Evolutionary conservation across 768 basidiomycete genomes (phyloP), one percentile per base, ranked within the genome.

Genomic region (Leccinum disarticulatum): DNA sequence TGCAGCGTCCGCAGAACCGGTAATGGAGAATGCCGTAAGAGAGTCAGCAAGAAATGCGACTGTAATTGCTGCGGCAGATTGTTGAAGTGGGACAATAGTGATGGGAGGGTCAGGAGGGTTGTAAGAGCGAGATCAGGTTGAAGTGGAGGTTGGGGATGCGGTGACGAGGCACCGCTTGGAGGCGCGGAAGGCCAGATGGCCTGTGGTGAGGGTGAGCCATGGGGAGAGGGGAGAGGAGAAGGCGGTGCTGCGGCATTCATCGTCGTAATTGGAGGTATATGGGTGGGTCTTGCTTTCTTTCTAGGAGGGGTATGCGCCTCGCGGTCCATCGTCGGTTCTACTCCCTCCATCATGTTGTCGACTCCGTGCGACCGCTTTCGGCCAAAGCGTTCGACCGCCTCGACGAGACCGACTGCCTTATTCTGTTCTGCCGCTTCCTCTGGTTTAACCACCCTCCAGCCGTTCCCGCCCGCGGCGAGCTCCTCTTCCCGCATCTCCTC

Each of bases 11-110:
- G 90, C 28, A 99, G 81, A 38, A 98, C 96, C 4, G 93, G 88
- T 19, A 96, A 83, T 3, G 95, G 88, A 5, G 95, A 93, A 67
- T 95, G 93, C 60, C 94, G 89, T 33, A 99, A 79, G 59, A 98
- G 85, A 27, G 93, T 93, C 66, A 98, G 86, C 56, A 98, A 84
- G 68, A 97, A 86, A 73, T 98, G 95, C 5, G 94, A 94, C 76
- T 98, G 96, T 13, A 98, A 78, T 8, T 85, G 81, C 10, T 88
- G 80, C 1, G 95, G 93, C 27, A 98, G 81, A 56, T 74, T 80
- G 30, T 86, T 85, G 76, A 95, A 98, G 64, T 95, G 90, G 7
- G 82, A 74, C 14, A 97, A 82, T 38, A 99, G 79, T 2, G 86
- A 81, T 1, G 95, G 95, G 0, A 99, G 83, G 0, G 96, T 88